Evolutionary conservation across 164 flowering plant species (phyloP), one percentile per base, ranked within the genome.

Genomic region (Piper betle): DNA sequence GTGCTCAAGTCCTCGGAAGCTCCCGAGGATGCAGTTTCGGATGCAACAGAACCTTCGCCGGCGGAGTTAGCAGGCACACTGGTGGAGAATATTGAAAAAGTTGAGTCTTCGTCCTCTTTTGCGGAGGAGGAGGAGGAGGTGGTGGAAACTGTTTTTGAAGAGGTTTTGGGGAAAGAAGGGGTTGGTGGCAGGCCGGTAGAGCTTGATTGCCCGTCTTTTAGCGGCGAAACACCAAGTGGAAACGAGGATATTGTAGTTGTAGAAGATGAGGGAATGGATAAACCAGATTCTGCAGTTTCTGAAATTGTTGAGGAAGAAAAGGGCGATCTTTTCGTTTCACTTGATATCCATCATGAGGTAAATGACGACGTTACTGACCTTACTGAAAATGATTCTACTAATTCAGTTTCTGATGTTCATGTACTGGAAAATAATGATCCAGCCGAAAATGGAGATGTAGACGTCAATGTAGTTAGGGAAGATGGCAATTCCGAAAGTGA

Each of bases 401-500:
- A 69, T 46, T 71, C 56, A 37, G 19, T 17, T 18, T 11, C 40
- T 55, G 25, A 7, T 17, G 13, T 19, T 38, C 17, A 52, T 52
- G 19, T 12, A 33, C 55, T 19, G 43, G 69, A 64, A 50, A 61
- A 17, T 15, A 43, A 62, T 42, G 68, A 65, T 57, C 52, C 65
- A 9, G 16, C 0, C 5, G 12, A 55, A 18, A 65, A 68, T 9
- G 50, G 15, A 54, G 71, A 75, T 59, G 76, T 63, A 56, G 74
- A 67, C 54, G 70, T 20, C 19, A 69, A 58, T 67, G 33, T 48
- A 63, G 69, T n/a, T 1, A 74, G 43, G 20, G 79, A 70, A 57
- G 76, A 75, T 53, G 63, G 43, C 37, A 66, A 69, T 72, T 71
- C 74, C 11, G 60, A 58, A 57, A 68, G 64, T 74, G 96, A 83